A percentile compares a stretch with the other conserved stretches of the same genome.
These are phyloP conservation scores for Aspergillus costaricaensis DNA, from an alignment of 2,329 filamentous ascomycete species.

Conservation along the genomic window DNA sequence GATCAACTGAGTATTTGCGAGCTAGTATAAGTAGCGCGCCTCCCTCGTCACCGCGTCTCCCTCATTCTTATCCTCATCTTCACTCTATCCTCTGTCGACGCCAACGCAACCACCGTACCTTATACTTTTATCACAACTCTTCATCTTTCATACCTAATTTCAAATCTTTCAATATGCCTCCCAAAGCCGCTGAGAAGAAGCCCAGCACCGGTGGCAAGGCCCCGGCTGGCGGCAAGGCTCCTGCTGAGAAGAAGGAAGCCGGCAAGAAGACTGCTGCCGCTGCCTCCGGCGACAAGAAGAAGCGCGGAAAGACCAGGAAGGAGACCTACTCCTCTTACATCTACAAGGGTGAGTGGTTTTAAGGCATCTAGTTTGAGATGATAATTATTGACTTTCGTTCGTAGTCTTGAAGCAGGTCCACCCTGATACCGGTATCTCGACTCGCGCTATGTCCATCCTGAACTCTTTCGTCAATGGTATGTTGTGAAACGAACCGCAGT, in stretches of 20 bases:
- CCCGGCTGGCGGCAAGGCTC: conserved; percentile 69
- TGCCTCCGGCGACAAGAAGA: conserved; percentile 97
- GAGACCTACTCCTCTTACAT: conserved; percentile 99
- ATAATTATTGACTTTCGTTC: conserved; percentile 21
- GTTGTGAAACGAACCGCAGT: conserved; percentile 33
- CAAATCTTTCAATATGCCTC: conserved; percentile 73
- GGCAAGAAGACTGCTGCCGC: conserved; percentile 94
- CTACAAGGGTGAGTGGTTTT: conserved; percentile 83
- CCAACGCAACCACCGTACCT: conserved; percentile 31
- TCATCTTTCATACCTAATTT: conserved; percentile 27
- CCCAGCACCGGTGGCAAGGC: conserved; percentile 92
- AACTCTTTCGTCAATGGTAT: conserved; percentile 99
- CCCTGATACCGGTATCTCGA: conserved; percentile 99
- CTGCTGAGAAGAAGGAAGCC: conserved; percentile 98
- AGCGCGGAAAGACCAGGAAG: conserved; percentile 99
- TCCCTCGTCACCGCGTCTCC: conserved; percentile 45
- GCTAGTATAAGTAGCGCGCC: conserved; percentile 49
- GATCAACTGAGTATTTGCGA: conserved; percentile 47
- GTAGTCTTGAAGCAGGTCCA: conserved; percentile 99
- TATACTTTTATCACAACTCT: conserved; percentile 23
- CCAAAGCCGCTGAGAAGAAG: conserved; percentile 98
- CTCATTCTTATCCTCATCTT: conserved; percentile 34
- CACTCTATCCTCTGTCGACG: conserved; percentile 31
- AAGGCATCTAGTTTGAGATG: conserved; percentile 19
- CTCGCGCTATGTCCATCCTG: conserved; percentile 98